Conservation (phyloP, 345 rosid genomes). For the Eucalyptus camaldulensis region DNA sequence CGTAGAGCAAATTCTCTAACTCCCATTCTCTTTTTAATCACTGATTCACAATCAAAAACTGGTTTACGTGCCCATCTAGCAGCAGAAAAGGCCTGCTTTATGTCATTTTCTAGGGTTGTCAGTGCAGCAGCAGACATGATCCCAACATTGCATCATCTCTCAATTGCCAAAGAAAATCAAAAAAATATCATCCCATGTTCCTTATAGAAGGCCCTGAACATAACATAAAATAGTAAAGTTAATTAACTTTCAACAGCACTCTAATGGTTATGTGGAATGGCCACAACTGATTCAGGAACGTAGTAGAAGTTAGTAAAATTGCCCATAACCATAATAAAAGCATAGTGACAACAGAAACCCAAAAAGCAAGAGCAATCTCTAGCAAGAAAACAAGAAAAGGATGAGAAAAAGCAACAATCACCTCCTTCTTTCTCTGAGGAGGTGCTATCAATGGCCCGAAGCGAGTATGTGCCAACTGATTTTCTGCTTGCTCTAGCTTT, state of each 20-base stretch:
- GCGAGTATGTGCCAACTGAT: conserved; percentile 78
- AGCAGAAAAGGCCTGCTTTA: background rate
- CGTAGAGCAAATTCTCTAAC: background rate
- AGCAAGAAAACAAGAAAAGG: background rate
- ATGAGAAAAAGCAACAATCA: conserved; percentile 6
- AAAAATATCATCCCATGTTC: background rate
- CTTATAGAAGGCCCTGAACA: background rate
- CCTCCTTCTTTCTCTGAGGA: conserved; percentile 85
- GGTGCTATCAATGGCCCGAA: conserved; percentile 60
- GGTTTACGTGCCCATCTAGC: background rate
- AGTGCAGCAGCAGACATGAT: background rate
- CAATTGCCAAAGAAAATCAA: background rate
- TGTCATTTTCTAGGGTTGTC: background rate
- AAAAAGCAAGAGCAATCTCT: background rate
- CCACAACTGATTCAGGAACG: background rate
- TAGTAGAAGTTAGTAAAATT: background rate
- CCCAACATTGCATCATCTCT: background rate
- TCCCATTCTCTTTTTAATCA: background rate
- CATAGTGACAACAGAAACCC: background rate
- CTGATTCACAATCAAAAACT: background rate
- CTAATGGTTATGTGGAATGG: background rate
- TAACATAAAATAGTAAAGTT: background rate
- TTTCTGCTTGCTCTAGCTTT: conserved; percentile 97
- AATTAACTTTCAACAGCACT: background rate
- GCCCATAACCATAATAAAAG: background rate